These are phyloP conservation scores for Pestalotiopsis sp. DNA, from an alignment of 2,329 filamentous ascomycete species.

Conservation along the genomic window DNA sequence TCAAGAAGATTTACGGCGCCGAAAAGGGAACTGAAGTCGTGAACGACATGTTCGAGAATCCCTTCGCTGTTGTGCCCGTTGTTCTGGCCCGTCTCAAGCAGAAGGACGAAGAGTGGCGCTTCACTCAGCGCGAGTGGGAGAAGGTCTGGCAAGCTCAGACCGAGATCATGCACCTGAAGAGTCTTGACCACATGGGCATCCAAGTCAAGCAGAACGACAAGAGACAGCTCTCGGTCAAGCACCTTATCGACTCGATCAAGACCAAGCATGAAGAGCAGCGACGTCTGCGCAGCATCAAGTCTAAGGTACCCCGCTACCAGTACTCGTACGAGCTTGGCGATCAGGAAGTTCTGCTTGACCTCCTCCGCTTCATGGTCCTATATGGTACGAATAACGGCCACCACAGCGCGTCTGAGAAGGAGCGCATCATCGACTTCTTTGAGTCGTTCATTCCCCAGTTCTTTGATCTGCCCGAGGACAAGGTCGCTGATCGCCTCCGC, in stretches of 20 bases:
- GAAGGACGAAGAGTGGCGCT: conserved; percentile 97
- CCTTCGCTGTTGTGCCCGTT: conserved; percentile 85
- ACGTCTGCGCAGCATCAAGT: conserved; percentile 66
- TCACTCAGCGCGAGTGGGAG: conserved; percentile 96
- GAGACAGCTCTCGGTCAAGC: conserved; percentile 86
- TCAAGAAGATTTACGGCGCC: conserved; percentile 94
- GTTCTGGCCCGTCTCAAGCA: conserved; percentile 89
- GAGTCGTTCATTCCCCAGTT: conserved; percentile 76
- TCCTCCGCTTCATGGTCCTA: conserved; percentile 64
- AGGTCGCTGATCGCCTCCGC: conserved; percentile 66
- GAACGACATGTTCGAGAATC: conserved; percentile 80
- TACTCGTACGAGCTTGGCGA: conserved; percentile 76
- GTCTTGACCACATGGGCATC: conserved; percentile 94
- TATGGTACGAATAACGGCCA: conserved; percentile 70
- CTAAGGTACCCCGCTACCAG: conserved; percentile 68
- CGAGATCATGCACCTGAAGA: conserved; percentile 92
- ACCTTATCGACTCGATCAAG: conserved; percentile 87
- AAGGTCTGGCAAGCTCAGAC: conserved; percentile 98
- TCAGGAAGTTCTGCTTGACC: conserved; percentile 66
- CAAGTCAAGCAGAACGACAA: conserved; percentile 89
- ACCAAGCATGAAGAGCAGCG: conserved; percentile 91
- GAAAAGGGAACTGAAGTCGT: conserved; percentile 86
- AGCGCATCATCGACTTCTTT: conserved; percentile 74
- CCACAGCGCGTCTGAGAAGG: conserved; percentile 72
- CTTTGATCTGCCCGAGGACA: conserved; percentile 74